Evolutionary conservation across 1,284 basidiomycete genomes (phyloP).

Genomic region (Cryptococcus sp.): DNA sequence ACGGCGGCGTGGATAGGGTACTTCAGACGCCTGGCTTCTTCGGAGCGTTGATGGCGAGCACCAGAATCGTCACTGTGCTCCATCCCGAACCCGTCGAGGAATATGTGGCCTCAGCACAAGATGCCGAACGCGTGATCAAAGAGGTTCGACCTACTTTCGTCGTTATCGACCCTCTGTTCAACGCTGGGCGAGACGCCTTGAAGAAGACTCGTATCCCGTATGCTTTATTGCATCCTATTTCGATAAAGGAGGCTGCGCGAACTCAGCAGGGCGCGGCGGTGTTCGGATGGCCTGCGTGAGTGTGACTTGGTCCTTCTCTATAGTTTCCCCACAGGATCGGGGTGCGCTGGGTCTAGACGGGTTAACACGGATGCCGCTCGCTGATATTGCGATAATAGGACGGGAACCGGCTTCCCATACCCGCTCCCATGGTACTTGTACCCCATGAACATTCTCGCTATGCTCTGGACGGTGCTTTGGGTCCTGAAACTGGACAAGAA

Average conservation of each 20-base stretch:
- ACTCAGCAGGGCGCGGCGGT: conserved; percentile 11
- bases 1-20: neutral
- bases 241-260: conserved; percentile 22
- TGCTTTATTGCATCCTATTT: conserved; percentile 22
- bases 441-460: conserved; percentile 18
- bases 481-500: conserved; percentile 14
- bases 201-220: conserved; percentile 4
- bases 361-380: neutral
- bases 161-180: conserved; percentile 19
- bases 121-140: conserved; percentile 6
- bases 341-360: neutral
- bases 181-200: conserved; percentile 21
- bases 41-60: conserved; percentile 1
- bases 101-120: conserved; percentile 19
- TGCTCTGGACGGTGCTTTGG: conserved; percentile 14
- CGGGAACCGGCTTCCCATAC: conserved; percentile 18
- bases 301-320: conserved; percentile 6
- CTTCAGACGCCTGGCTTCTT: conserved; percentile 9
- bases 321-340: neutral
- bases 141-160: conserved; percentile 20
- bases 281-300: conserved; percentile 25
- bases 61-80: conserved; percentile 2
- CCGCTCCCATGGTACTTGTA: conserved; percentile 25
- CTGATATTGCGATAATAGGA: neutral
- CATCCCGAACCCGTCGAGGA: conserved; percentile 19